Percentiles rank a stretch among this genome's conserved stretches.
Evolutionary conservation across 805 yeast species (phyloP).

Genomic region (Kodamaea kakaduensis): DNA sequence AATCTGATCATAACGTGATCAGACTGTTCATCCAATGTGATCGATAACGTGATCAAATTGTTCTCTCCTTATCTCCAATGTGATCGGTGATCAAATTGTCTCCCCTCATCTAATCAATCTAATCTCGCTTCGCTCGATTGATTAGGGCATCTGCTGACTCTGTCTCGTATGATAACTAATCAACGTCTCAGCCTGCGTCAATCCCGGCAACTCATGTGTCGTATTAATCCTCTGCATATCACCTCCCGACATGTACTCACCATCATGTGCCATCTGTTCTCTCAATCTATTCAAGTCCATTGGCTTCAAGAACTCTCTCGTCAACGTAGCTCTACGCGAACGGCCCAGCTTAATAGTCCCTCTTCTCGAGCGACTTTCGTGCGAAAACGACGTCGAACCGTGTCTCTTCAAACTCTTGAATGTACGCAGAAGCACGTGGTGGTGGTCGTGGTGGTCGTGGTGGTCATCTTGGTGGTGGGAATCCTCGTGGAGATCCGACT

Average conservation of each 20-base stretch:
- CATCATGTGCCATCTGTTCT: conserved; percentile 34
- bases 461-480: conserved; percentile 3
- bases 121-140: no score
- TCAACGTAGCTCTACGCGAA: conserved; percentile 19
- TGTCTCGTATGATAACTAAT: conserved; percentile 41
- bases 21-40: no score
- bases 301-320: conserved; percentile 30
- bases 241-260: conserved; percentile 34
- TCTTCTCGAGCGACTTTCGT: conserved; percentile 19
- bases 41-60: conserved; percentile 2
- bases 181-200: conserved; percentile 47
- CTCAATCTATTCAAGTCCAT: conserved; percentile 33
- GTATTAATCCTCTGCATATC: conserved; percentile 39
- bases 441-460: conserved; percentile 1
- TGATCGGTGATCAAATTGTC: no score
- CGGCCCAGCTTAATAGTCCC: conserved; percentile 16
- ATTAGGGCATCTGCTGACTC: conserved; percentile 26
- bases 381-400: conserved; percentile 19
- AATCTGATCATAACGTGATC: no score
- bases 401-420: conserved; percentile 34
- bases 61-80: background rate
- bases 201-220: conserved; percentile 47
- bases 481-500: conserved; percentile 10
- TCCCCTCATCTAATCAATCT: no score
- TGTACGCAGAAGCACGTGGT: conserved; percentile 23